Conservation (phyloP, 1,139 yeast genomes). For the Arxiozyma telluris region DNA sequence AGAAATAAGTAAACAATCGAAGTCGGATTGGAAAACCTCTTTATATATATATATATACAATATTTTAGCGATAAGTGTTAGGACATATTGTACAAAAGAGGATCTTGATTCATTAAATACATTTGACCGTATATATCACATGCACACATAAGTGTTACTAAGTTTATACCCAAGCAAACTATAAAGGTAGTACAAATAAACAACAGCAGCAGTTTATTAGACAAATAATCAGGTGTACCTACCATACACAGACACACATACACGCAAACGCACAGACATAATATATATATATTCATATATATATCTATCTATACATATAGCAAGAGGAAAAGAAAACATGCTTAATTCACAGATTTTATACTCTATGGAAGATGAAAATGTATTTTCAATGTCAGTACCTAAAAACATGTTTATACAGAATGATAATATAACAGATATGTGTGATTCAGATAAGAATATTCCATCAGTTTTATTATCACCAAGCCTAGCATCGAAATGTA, state of each 20-base stretch:
- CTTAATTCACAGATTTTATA: neutral
- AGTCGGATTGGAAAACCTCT: neutral
- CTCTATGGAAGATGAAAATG: neutral
- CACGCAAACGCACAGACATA: too few species aligned
- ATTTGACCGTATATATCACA: too few species aligned
- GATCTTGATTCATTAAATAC: too few species aligned
- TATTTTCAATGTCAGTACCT: conserved; percentile 1
- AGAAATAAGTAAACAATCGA: neutral
- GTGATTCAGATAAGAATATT: neutral
- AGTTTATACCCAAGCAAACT: neutral
- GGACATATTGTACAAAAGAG: too few species aligned
- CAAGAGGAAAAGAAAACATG: neutral
- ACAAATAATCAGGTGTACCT: too few species aligned
- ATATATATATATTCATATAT: neutral
- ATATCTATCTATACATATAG: neutral
- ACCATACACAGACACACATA: neutral
- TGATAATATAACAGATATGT: neutral
- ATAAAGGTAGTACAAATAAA: too few species aligned
- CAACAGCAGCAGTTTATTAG: too few species aligned
- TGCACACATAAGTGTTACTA: too few species aligned
- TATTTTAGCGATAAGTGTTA: too few species aligned
- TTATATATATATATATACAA: too few species aligned
- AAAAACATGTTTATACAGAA: neutral
- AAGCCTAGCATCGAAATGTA: neutral
- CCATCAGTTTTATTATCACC: conserved; percentile 2